These are phyloP conservation scores for Sclerotiophoma versabilis DNA, from an alignment of 2,329 filamentous ascomycete genomes.

Conservation along the genomic window DNA sequence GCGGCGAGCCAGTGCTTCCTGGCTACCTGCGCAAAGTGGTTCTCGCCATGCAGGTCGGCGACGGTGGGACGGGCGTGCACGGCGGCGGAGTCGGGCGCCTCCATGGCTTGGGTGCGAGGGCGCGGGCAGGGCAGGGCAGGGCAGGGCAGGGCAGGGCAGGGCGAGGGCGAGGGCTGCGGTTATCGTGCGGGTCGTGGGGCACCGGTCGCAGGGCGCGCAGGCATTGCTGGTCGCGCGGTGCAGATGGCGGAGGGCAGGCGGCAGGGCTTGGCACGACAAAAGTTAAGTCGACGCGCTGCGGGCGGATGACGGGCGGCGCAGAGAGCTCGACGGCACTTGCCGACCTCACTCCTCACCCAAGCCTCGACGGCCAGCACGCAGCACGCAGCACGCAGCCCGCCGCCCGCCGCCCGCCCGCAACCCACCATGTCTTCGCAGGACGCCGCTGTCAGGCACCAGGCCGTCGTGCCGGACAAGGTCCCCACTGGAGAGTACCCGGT, in stretches of 20 bases:
- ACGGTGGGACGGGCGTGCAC: conserved; percentile 65
- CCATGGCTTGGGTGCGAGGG: no score
- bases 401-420: conserved; percentile 24
- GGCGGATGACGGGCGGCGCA: neutral
- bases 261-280: conserved; percentile 10
- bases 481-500: conserved; percentile 87
- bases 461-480: conserved; percentile 76
- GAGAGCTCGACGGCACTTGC: conserved; percentile 7
- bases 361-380: neutral
- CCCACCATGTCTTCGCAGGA: conserved; percentile 41
- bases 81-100: conserved; percentile 30
- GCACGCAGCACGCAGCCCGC: neutral
- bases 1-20: conserved; percentile 83
- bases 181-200: conserved; percentile 1
- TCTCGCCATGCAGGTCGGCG: conserved; percentile 74
- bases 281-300: neutral
- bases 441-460: conserved; percentile 43
- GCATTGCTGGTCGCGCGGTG: conserved; percentile 19
- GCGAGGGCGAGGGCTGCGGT: conserved; percentile 1
- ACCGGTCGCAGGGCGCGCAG: conserved; percentile 11
- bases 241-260: conserved; percentile 19
- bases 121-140: no score
- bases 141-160: no score
- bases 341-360: conserved; percentile 22
- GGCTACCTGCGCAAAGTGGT: conserved; percentile 72